Evolutionary conservation across 768 basidiomycete species (phyloP), one percentile per base, ranked within the genome.

Genomic region (Termitomyces sp.): DNA sequence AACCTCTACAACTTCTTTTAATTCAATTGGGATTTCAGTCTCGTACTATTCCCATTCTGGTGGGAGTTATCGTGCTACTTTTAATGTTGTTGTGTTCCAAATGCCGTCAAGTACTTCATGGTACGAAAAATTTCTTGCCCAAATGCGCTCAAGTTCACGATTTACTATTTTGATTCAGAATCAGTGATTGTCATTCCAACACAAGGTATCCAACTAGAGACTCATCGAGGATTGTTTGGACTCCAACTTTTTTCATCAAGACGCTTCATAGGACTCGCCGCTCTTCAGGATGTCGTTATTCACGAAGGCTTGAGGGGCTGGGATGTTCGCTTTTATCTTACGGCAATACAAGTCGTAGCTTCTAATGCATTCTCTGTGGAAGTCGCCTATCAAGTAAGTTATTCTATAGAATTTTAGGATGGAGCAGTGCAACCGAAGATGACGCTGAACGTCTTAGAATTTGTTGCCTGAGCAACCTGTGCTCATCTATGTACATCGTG

Each of bases 121-220:
- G 51, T 57, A 57, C 64, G 58, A 55, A 57, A 22, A n/a, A 47
- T 31, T 16, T 49, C 24, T 7, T 16, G 24, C n/a, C 18, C 12
- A 7, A 22, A 28, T 12, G 1, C 46, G 26, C 10, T 31, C 3
- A 42, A 53, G 42, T 39, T 50, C 5, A 48, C 6, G 18, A n/a
- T 50, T n/a, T 4, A 12, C 41, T n/a, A 31, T 16, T 12, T 50
- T 15, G 36, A 20, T 20, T 9, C 45, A 92, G 90, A 92, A 72
- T 90, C 88, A 20, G 72, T 92, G 4, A 69, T 90, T 44, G 74
- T 87, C 37, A 68, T 91, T 46, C 85, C 86, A 8, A 73, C 77
- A 1, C 82, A 87, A 54, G 90, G 90, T 12, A 73, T 93, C 42
- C 91, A 92, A 65, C 70, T 92, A 3, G 89, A 92, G 68, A 86